These are phyloP conservation scores for Hymenoscyphus occultus DNA, from an alignment of 2,329 filamentous ascomycete genomes.

Conservation along the genomic window DNA sequence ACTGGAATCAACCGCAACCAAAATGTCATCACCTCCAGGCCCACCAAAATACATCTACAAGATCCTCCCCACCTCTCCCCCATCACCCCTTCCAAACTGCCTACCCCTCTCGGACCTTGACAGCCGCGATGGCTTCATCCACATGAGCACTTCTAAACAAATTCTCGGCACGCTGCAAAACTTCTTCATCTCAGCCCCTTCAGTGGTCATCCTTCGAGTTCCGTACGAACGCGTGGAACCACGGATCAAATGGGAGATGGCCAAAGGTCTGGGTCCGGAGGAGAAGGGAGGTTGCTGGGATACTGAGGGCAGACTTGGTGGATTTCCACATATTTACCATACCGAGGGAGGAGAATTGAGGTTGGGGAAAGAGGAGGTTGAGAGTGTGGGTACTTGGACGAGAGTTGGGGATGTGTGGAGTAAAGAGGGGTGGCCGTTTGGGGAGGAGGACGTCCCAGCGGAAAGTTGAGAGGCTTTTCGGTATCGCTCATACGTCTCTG, in stretches of 20 bases:
- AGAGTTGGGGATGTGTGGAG: conserved; percentile 21
- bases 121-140: conserved; percentile 31
- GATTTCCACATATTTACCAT: conserved; percentile 33
- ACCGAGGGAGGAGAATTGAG: conserved; percentile 25
- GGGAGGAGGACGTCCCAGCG: conserved; percentile 20
- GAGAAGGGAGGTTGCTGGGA: conserved; percentile 31
- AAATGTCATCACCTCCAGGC: background rate
- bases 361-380: conserved; percentile 30
- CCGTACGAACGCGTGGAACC: conserved; percentile 26
- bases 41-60: conserved; percentile 35
- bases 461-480: background rate
- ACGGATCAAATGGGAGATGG: conserved; percentile 30
- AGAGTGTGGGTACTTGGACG: conserved; percentile 25
- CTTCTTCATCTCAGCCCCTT: conserved; percentile 26
- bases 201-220: conserved; percentile 30
- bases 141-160: conserved; percentile 29
- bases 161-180: conserved; percentile 28
- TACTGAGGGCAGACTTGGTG: conserved; percentile 24
- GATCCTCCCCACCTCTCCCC: conserved; percentile 29
- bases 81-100: conserved; percentile 26
- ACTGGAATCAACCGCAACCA: background rate
- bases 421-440: conserved; percentile 27
- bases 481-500: background rate
- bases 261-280: conserved; percentile 24
- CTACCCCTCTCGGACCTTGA: conserved; percentile 34